Evolutionary conservation across 306 rosid genomes (phyloP).

Genomic region (Mimosa pudica): DNA sequence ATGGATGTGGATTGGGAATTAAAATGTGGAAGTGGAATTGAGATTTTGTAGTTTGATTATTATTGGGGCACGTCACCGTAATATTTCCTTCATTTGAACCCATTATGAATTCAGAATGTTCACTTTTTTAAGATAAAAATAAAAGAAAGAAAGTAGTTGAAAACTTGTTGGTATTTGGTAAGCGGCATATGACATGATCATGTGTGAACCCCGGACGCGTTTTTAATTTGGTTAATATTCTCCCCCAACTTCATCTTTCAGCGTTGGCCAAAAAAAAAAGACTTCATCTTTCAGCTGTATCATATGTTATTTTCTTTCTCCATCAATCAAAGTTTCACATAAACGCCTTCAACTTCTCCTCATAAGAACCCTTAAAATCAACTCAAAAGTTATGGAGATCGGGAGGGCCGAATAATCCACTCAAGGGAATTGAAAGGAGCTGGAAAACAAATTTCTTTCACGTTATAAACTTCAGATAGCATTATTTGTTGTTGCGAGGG

Average conservation of each 20-base stretch:
- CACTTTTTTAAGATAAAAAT: background rate
- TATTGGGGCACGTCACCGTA: background rate
- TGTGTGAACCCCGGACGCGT: slow-evolving; percentile 48
- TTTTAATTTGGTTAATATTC: background rate
- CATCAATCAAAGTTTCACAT: background rate
- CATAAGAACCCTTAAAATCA: too few species aligned
- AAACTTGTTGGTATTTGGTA: slow-evolving; percentile 13
- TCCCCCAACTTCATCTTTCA: background rate
- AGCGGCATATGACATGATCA: slow-evolving; percentile 30
- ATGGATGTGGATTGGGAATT: too few species aligned
- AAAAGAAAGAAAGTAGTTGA: background rate
- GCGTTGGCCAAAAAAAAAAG: too few species aligned
- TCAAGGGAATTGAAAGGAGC: too few species aligned
- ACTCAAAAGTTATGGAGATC: too few species aligned
- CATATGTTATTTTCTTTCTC: background rate
- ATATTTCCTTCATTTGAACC: background rate
- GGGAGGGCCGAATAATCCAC: too few species aligned
- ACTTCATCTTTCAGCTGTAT: background rate
- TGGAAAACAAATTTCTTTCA: too few species aligned
- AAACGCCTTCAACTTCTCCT: too few species aligned
- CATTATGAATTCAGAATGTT: background rate
- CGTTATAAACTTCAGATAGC: too few species aligned
- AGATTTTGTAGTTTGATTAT: background rate
- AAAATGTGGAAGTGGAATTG: too few species aligned
- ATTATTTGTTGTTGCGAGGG: too few species aligned